phyloP scores from a whole-genome alignment of 75 land plant genomes.

The Cunninghamia lanceolata region DNA sequence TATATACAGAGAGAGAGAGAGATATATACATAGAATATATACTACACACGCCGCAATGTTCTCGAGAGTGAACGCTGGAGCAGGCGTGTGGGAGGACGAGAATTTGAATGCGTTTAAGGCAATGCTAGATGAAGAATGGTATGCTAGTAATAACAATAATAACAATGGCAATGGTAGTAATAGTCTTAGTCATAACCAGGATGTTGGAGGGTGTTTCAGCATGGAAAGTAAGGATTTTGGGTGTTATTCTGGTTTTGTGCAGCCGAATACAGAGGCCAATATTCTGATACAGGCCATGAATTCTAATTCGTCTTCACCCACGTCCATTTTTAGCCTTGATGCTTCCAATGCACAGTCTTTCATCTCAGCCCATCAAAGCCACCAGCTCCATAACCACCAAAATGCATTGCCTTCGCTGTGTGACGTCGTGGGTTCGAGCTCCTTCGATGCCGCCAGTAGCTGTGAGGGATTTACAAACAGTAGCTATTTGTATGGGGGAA shows the following conservation, averaged over 20 bases:
- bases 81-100: constrained; percentile 37
- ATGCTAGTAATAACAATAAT: background rate
- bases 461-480: background rate
- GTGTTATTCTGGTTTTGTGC: constrained; percentile 16
- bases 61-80: constrained; percentile 32
- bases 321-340: constrained; percentile 32
- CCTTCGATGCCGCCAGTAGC: background rate
- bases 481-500: constrained; percentile 2
- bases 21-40: background rate
- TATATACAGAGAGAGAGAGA: background rate
- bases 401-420: constrained; percentile 14
- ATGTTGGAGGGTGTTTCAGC: background rate
- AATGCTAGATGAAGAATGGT: constrained; percentile 70
- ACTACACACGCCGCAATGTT: constrained; percentile 19
- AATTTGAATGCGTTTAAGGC: constrained; percentile 47
- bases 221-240: background rate
- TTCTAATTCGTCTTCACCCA: constrained; percentile 49
- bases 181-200: background rate
- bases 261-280: constrained; percentile 12
- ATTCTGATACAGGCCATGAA: constrained; percentile 25
- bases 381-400: constrained; percentile 5
- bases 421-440: constrained; percentile 12
- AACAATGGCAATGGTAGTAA: background rate
- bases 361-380: constrained; percentile 16
- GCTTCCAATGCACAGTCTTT: constrained; percentile 36